phyloP scores from a whole-genome alignment of 495 filamentous ascomycete genomes.

The Penicillium crystallinum region DNA sequence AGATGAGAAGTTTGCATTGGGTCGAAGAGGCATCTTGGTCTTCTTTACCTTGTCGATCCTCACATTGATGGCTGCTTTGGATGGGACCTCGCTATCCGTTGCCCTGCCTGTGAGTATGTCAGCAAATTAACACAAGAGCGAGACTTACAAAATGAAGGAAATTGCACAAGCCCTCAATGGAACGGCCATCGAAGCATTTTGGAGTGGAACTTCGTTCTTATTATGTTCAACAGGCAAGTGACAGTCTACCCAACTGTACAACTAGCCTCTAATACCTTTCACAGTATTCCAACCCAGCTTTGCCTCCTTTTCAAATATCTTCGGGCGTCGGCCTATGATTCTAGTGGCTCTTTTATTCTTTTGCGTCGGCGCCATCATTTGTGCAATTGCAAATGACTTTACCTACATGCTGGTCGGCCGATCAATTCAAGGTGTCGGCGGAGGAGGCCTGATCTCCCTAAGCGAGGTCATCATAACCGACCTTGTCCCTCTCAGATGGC shows the following conservation, averaged over 20 bases:
- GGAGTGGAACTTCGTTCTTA: slow-evolving; percentile 53
- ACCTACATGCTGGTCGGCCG: slow-evolving; percentile 61
- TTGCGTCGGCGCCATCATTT: slow-evolving; percentile 51
- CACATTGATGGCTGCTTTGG: slow-evolving; percentile 63
- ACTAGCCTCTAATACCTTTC: background rate
- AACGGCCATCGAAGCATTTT: slow-evolving; percentile 54
- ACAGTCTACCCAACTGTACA: no score
- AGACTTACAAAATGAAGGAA: slow-evolving; percentile 13
- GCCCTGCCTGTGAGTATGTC: slow-evolving; percentile 55
- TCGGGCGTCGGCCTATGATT: slow-evolving; percentile 42
- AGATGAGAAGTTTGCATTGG: slow-evolving; percentile 22
- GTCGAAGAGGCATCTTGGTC: slow-evolving; percentile 20
- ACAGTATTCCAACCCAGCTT: slow-evolving; percentile 40
- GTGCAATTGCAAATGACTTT: slow-evolving; percentile 53
- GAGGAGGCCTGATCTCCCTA: slow-evolving; percentile 63
- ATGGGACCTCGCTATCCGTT: slow-evolving; percentile 69
- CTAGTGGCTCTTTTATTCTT: slow-evolving; percentile 51
- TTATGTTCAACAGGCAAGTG: slow-evolving; percentile 39
- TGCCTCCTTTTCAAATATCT: slow-evolving; percentile 38
- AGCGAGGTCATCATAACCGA: slow-evolving; percentile 68
- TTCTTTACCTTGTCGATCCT: slow-evolving; percentile 53
- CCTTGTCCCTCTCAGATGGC: slow-evolving; percentile 45
- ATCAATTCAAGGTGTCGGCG: slow-evolving; percentile 64
- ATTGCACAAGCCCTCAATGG: slow-evolving; percentile 42
- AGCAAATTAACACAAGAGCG: background rate